Percentiles rank a stretch among this genome's conserved stretches.
These are phyloP conservation scores for Balamuthia mandrillaris DNA, from an alignment of 208 protist species.

Conservation along the genomic window DNA sequence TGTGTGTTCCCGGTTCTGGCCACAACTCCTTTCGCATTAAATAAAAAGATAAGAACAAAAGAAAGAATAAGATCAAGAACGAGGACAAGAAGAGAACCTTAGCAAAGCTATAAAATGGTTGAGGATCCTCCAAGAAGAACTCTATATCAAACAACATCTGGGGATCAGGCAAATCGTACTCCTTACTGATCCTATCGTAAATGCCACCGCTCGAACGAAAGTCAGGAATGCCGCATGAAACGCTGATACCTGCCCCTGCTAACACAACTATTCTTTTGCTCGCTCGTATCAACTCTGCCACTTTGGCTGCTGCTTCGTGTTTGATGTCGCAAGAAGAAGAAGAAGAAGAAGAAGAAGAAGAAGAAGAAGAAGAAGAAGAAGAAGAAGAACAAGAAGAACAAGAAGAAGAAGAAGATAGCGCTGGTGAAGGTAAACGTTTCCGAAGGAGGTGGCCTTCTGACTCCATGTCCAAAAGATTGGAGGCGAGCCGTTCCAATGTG, in stretches of 20 bases:
- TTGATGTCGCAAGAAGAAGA: too few relatives aligned
- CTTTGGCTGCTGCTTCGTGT: too few relatives aligned
- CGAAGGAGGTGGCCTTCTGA: too few relatives aligned
- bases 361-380: too few relatives aligned
- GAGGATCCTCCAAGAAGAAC: constrained; percentile 52
- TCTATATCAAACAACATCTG: constrained; percentile 67
- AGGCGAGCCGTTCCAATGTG: too few relatives aligned
- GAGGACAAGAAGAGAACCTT: neutral
- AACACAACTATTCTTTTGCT: constrained; percentile 1
- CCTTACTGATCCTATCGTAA: constrained; percentile 58
- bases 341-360: too few relatives aligned
- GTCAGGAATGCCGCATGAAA: constrained; percentile 66
- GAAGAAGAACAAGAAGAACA: too few relatives aligned
- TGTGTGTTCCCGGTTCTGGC: constrained; percentile 34
- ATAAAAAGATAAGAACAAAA: neutral
- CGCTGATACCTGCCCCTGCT: constrained; percentile 39
- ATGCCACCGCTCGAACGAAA: constrained; percentile 66
- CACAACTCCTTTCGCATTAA: neutral
- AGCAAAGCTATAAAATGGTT: constrained; percentile 51
- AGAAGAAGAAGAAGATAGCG: too few relatives aligned
- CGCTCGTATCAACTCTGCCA: too few relatives aligned
- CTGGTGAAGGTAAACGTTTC: too few relatives aligned
- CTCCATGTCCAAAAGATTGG: too few relatives aligned
- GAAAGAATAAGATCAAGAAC: neutral
- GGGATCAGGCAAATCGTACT: constrained; percentile 49